These are phyloP conservation scores for Penicillium hesseltinei DNA, from an alignment of 2,329 filamentous ascomycete genomes.

Conservation along the genomic window DNA sequence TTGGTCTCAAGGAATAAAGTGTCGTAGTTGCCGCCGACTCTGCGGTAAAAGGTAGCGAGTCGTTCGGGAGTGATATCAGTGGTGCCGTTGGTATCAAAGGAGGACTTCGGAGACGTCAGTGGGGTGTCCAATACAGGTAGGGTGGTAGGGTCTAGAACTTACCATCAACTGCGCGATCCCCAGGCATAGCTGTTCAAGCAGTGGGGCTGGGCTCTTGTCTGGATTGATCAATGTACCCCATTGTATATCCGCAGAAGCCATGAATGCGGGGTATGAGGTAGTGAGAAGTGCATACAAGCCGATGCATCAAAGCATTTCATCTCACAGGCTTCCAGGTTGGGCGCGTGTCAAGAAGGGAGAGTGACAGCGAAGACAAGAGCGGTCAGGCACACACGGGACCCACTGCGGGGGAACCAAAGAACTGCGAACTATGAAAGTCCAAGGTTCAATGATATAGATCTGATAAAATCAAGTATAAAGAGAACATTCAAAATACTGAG, in stretches of 20 bases:
- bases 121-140: not conserved
- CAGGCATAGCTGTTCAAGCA: constrained; percentile 66
- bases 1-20: constrained; percentile 75
- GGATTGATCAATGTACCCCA: constrained; percentile 65
- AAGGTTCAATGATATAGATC: too few species aligned
- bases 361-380: constrained; percentile 8
- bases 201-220: constrained; percentile 65
- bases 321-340: constrained; percentile 9
- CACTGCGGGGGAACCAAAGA: constrained; percentile 20
- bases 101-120: constrained; percentile 20
- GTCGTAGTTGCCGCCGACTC: constrained; percentile 74
- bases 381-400: constrained; percentile 25
- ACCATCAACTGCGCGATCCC: constrained; percentile 71
- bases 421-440: not conserved
- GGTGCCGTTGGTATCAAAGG: constrained; percentile 35
- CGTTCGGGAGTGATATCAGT: constrained; percentile 60
- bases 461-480: not conserved
- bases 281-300: constrained; percentile 4
- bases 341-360: not conserved
- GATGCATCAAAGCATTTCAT: constrained; percentile 10
- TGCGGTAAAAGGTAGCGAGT: constrained; percentile 72
- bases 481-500: not conserved
- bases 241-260: constrained; percentile 39
- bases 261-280: constrained; percentile 18
- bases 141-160: constrained; percentile 35